Conservation (phyloP, 1,139 yeast species). For the Ogataea hybrid region DNA sequence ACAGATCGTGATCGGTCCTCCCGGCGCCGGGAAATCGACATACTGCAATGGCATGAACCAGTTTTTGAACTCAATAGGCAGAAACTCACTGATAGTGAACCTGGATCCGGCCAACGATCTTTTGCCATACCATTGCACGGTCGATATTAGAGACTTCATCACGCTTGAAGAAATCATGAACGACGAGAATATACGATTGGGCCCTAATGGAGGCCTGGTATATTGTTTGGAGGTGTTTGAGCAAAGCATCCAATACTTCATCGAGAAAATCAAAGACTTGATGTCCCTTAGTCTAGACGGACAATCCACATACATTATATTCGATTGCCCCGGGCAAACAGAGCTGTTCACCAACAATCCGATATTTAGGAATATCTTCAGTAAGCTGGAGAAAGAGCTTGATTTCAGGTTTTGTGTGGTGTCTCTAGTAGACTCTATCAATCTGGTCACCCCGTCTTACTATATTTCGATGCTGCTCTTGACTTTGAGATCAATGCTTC, state of each 20-base stretch:
- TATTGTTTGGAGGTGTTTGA: conserved; percentile 74
- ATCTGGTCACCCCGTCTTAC: conserved; percentile 84
- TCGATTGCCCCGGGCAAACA: conserved; percentile 98
- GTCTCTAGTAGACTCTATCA: conserved; percentile 81
- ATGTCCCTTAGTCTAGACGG: conserved; percentile 41
- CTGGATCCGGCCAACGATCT: conserved; percentile 94
- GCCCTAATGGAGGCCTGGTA: conserved; percentile 96
- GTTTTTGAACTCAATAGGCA: conserved; percentile 89
- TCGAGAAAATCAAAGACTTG: conserved; percentile 55
- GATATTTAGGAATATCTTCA: conserved; percentile 71
- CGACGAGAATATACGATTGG: conserved; percentile 58
- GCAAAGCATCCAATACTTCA: conserved; percentile 50
- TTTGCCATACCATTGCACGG: conserved; percentile 74
- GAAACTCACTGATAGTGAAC: conserved; percentile 79
- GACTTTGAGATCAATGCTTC: conserved; percentile 88
- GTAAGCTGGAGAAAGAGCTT: conserved; percentile 61
- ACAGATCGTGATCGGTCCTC: conserved; percentile 95
- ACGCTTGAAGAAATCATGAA: conserved; percentile 90
- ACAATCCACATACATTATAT: conserved; percentile 68
- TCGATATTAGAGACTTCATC: conserved; percentile 86
- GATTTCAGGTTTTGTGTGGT: conserved; percentile 83
- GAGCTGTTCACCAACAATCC: conserved; percentile 93
- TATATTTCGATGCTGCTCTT: conserved; percentile 81
- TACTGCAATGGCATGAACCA: conserved; percentile 91
- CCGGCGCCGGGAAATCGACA: conserved; percentile 96